phyloP scores from a whole-genome alignment of 2,329 filamentous ascomycete genomes.

The Waltergamsia citrina region DNA sequence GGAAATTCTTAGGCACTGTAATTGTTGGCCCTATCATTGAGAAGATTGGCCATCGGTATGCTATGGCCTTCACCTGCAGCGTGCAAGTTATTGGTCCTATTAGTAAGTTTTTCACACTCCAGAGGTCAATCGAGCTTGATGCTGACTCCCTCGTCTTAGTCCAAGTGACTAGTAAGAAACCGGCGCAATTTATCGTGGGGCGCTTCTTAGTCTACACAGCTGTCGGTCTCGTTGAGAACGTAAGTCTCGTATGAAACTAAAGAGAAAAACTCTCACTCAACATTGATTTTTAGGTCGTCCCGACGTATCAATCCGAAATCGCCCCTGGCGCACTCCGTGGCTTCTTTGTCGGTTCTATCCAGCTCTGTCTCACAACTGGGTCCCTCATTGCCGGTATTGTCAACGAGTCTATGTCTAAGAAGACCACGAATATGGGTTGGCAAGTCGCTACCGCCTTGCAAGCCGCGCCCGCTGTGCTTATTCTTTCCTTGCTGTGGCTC shows the following conservation, averaged over 20 bases:
- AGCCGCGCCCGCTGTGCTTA: slow-evolving; percentile 6
- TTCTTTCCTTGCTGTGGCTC: slow-evolving; percentile 1
- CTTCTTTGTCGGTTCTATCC: slow-evolving; percentile 6
- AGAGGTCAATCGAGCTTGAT: not conserved
- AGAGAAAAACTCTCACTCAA: too few relatives aligned
- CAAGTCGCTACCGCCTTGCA: slow-evolving; percentile 9
- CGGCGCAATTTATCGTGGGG: not conserved
- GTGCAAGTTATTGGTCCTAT: slow-evolving; percentile 9
- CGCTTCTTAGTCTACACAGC: not conserved
- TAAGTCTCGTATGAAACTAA: too few relatives aligned
- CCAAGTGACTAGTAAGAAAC: not conserved
- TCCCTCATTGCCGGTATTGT: slow-evolving; percentile 11
- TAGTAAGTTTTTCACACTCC: slow-evolving; percentile 7
- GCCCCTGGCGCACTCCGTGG: slow-evolving; percentile 7
- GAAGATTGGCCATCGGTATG: slow-evolving; percentile 7
- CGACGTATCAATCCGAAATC: slow-evolving; percentile 9
- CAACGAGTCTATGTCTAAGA: slow-evolving; percentile 9
- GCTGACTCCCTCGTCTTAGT: not conserved
- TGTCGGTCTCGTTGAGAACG: not conserved
- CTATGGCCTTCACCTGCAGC: slow-evolving; percentile 9
- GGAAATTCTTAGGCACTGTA: slow-evolving; percentile 7
- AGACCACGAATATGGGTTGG: slow-evolving; percentile 7
- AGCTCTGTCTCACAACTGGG: slow-evolving; percentile 9
- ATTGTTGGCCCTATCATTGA: slow-evolving; percentile 9
- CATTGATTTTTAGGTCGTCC: slow-evolving; percentile 5